Evolutionary conservation across 225 moss, liverwort and hornwort genomes (phyloP).

Genomic region (Asterella californica): DNA sequence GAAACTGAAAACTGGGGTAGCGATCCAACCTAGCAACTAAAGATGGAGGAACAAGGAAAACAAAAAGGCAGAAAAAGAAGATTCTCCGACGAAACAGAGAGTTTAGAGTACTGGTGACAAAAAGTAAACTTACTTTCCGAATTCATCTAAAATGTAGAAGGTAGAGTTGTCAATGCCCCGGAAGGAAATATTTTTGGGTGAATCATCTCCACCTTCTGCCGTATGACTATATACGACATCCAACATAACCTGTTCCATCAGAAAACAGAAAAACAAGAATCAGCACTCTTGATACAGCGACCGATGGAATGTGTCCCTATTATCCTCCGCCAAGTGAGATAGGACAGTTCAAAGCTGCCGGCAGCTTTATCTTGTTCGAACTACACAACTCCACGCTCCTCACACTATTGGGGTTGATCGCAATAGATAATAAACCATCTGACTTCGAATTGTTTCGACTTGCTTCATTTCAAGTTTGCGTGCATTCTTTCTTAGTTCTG

Average conservation of each 20-base stretch:
- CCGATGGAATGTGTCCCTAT: not conserved
- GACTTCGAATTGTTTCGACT: not conserved
- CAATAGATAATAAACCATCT: not conserved
- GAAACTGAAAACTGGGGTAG: too few species aligned
- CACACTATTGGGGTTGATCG: not conserved
- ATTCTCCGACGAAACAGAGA: too few species aligned
- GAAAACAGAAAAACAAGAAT: not conserved
- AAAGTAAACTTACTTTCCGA: constrained; percentile 57
- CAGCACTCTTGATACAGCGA: not conserved
- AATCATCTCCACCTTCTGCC: constrained; percentile 85
- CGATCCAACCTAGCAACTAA: too few species aligned
- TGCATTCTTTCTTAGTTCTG: not conserved
- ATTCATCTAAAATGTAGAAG: constrained; percentile 78
- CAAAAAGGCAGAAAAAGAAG: too few species aligned
- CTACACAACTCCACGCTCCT: not conserved
- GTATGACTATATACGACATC: constrained; percentile 85
- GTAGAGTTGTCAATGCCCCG: constrained; percentile 90
- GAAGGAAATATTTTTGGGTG: constrained; percentile 70
- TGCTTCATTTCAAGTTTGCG: not conserved
- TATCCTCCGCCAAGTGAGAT: not conserved
- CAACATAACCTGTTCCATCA: constrained; percentile 62
- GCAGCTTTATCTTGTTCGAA: not conserved
- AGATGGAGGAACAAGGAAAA: not conserved
- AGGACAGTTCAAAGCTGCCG: not conserved
- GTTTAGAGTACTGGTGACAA: not conserved